Evolutionary conservation across 2,329 filamentous ascomycete genomes (phyloP).

Genomic region (Beauveria medogensis): DNA sequence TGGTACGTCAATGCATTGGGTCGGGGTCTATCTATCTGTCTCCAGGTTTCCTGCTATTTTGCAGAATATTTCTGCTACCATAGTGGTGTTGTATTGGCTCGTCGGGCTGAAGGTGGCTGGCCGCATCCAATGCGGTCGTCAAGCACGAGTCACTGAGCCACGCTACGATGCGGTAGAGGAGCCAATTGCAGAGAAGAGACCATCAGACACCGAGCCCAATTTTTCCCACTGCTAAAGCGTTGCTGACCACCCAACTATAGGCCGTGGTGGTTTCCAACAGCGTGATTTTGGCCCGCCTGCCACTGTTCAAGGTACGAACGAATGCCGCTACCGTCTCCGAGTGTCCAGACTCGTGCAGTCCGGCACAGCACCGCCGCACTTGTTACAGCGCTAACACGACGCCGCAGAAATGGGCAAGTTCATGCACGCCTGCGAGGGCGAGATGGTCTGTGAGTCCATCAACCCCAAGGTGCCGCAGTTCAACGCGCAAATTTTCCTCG

Average conservation of each 20-base stretch:
- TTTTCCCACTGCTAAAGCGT: too few relatives aligned
- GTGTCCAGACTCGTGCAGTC: not conserved
- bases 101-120: not conserved
- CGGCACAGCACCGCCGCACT: too few relatives aligned
- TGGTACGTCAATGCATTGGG: slow-evolving; percentile 19
- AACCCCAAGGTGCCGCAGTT: slow-evolving; percentile 97
- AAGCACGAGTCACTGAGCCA: not conserved
- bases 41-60: not conserved
- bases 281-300: slow-evolving; percentile 32
- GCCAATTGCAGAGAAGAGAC: not conserved
- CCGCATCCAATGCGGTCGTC: not conserved
- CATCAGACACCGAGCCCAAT: not conserved
- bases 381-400: not conserved
- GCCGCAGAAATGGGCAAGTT: slow-evolving; percentile 77
- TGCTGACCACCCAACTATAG: slow-evolving; percentile 18
- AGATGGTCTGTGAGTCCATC: slow-evolving; percentile 93
- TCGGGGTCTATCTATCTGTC: not conserved
- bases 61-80: not conserved
- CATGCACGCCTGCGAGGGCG: slow-evolving; percentile 90
- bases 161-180: not conserved
- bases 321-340: not conserved
- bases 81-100: not conserved
- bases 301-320: slow-evolving; percentile 26
- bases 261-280: slow-evolving; percentile 32
- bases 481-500: slow-evolving; percentile 97